Percentiles rank a stretch among this genome's conserved stretches.
phyloP scores from a whole-genome alignment of 192 early-diverging fungal species.

The Gamsiella multidivaricata region DNA sequence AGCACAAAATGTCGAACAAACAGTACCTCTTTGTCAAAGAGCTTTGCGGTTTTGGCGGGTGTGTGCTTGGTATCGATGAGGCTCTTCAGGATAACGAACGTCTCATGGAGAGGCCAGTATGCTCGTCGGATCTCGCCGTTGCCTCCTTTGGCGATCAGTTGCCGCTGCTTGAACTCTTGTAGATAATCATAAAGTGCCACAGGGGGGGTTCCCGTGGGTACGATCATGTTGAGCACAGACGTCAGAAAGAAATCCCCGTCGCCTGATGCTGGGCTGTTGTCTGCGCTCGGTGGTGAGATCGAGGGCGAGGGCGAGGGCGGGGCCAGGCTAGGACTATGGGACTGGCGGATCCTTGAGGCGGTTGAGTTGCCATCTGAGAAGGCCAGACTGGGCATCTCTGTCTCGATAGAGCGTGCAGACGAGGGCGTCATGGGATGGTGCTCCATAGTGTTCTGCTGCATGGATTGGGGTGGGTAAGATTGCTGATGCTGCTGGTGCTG shows the following conservation, averaged over 20 bases:
- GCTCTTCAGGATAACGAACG: conserved; percentile 39
- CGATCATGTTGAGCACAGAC: conserved; percentile 47
- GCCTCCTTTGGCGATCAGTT: conserved; percentile 36
- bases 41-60: conserved; percentile 22
- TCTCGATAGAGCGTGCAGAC: conserved; percentile 17
- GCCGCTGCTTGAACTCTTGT: conserved; percentile 33
- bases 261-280: neutral
- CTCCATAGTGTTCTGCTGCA: neutral
- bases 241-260: conserved; percentile 36
- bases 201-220: conserved; percentile 11
- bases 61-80: conserved; percentile 39
- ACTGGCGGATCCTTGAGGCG: neutral
- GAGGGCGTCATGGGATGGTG: conserved; percentile 32
- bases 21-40: conserved; percentile 54
- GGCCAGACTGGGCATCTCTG: conserved; percentile 47
- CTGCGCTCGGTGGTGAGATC: conserved; percentile 4
- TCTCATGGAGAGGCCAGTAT: conserved; percentile 19
- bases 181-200: conserved; percentile 29
- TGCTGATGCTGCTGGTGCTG: conserved; percentile 20
- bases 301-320: conserved; percentile 30
- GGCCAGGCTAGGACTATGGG: neutral
- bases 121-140: conserved; percentile 45
- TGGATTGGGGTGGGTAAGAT: conserved; percentile 1
- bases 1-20: neutral
- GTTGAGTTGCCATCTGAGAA: conserved; percentile 33